Conservation (phyloP, 768 basidiomycete species). For the Suillus clintonianus region DNA sequence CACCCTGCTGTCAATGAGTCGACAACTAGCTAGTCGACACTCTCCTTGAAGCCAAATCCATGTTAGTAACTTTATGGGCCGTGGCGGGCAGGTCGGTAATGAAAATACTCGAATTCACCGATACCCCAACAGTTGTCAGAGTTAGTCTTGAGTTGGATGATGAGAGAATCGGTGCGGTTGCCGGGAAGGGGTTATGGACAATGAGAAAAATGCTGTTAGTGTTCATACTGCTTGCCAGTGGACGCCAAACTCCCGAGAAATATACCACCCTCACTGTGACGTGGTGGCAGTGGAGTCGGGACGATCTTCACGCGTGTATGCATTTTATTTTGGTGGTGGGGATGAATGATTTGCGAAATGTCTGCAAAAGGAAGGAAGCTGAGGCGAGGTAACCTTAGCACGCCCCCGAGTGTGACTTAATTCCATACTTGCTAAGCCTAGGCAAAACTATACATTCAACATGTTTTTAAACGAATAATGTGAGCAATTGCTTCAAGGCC, state of each 20-base stretch:
- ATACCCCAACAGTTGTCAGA: background rate
- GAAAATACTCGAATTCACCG: background rate
- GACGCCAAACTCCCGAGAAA: background rate
- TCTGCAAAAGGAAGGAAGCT: background rate
- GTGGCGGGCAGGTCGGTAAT: background rate
- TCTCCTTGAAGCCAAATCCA: background rate
- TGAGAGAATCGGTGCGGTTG: background rate
- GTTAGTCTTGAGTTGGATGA: background rate
- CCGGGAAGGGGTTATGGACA: background rate
- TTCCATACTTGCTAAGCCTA: background rate
- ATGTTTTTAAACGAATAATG: background rate
- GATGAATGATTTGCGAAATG: background rate
- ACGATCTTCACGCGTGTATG: background rate
- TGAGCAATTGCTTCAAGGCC: background rate
- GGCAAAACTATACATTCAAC: background rate
- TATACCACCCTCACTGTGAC: background rate
- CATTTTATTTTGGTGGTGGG: background rate
- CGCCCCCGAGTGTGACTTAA: too few species aligned
- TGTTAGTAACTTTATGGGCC: background rate
- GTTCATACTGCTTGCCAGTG: background rate
- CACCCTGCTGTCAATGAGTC: background rate
- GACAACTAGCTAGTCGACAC: background rate
- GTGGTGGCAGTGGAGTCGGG: background rate
- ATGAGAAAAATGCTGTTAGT: background rate
- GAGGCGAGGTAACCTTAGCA: background rate